Evolutionary conservation across 352 stramenopile genomes (phyloP), one percentile per base, ranked within the genome.

Genomic region (Globisporangium splendens): DNA sequence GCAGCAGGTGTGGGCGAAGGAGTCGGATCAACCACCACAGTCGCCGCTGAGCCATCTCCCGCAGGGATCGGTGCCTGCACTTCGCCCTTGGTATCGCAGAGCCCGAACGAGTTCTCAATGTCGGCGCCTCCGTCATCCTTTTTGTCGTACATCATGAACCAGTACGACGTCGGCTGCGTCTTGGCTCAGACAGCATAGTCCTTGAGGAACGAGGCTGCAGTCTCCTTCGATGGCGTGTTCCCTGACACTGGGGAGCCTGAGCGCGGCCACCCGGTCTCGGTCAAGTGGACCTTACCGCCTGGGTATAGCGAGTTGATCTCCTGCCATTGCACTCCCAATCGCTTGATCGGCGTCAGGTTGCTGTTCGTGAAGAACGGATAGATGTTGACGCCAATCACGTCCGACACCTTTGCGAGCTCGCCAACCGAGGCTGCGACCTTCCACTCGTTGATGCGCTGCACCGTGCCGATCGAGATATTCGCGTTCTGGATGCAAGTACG

Each of bases 381-480:
- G 56, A 79, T 77, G 57, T 76, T 79, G 38, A 75, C 71, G 31
- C 71, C 71, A 28, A 77, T 61, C n/a, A 79, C 59, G 58, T 83
- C 68, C 31, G 65, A 66, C 8, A 49, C 65, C 6, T 49, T 61
- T 38, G 69, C 73, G 22, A 83, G 24, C 14, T 55, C 54, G 8
- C 33, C 55, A 15, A 64, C 68, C 15, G 68, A 63, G 8, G 24
- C 24, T 11, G 70, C 60, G 15, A 59, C 35, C 15, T 77, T 46
- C 73, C 71, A 79, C 31, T 73, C 68, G 22, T 69, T 62, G 20
- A 79, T 67, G 6, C 68, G 67, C 67, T 83, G 70, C n/a, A 83
- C 73, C 1, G 83, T 79, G 17, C 80, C 80, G 35, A 93, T 80
- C 0, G 71, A 66, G 17, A 90, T 70, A 49, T 57, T 61, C 10